phyloP scores from a whole-genome alignment of 1,284 basidiomycete genomes.

The Meripilus lineatus region DNA sequence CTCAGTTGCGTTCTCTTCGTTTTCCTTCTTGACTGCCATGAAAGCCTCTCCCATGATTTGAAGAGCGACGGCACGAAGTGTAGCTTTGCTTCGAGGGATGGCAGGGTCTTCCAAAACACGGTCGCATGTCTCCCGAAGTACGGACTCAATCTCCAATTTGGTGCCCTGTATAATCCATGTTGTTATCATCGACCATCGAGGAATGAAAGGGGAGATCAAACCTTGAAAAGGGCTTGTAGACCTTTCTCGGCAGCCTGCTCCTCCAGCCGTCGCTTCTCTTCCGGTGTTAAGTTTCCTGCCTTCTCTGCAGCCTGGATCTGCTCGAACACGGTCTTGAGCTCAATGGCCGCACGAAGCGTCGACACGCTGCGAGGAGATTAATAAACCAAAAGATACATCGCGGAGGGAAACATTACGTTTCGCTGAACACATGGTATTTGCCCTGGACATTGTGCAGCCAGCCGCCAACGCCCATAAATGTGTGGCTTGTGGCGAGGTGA shows the following conservation, averaged over 20 bases:
- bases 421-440: slow-evolving; percentile 90
- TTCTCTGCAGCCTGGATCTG: slow-evolving; percentile 92
- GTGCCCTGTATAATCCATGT: slow-evolving; percentile 56
- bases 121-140: slow-evolving; percentile 92
- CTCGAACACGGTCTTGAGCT: slow-evolving; percentile 94
- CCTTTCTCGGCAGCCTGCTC: slow-evolving; percentile 97
- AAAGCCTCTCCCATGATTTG: slow-evolving; percentile 82
- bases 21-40: slow-evolving; percentile 64
- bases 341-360: slow-evolving; percentile 83
- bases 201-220: slow-evolving; percentile 23
- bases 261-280: slow-evolving; percentile 87
- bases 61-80: slow-evolving; percentile 76
- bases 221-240: slow-evolving; percentile 90
- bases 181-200: neutral
- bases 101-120: slow-evolving; percentile 64
- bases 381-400: slow-evolving; percentile 4
- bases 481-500: slow-evolving; percentile 73
- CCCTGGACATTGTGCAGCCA: slow-evolving; percentile 95
- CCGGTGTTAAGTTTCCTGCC: slow-evolving; percentile 78
- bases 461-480: slow-evolving; percentile 79
- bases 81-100: slow-evolving; percentile 55
- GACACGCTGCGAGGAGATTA: slow-evolving; percentile 60
- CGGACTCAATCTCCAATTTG: slow-evolving; percentile 92
- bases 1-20: slow-evolving; percentile 47
- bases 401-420: slow-evolving; percentile 62